Base-by-base conservation (phyloP, 495 filamentous ascomycete species). In the Platismatia glauca region DNA sequence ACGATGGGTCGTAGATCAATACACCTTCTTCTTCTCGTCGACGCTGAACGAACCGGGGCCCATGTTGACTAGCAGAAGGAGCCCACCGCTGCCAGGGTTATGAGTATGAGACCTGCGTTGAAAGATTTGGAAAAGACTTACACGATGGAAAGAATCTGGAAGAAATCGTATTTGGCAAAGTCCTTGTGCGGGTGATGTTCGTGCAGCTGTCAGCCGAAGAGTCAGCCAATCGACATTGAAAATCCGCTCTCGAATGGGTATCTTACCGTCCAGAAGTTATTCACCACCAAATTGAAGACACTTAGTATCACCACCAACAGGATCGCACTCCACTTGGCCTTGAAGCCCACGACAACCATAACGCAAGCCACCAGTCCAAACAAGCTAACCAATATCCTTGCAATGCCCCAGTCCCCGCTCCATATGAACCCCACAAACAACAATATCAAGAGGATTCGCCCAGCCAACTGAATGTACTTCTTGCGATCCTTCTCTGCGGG, bases 21-120 rank as follows among this genome's bases (percentile, higher is more conserved):
- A 98, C 65, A 98, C 94, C 83, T 98, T 98, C 87, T 98, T 98
- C 87, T 98, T 98, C 83, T 97, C 95, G 74, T 98, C 94, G 76
- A 98, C 90, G 74, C 89, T 95, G 78, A 97, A 87, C 76, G 96
- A 89, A 55, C 94, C 94, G 16, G 94, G 95, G 60, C 94, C 94
- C 86, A 93, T 97, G 84, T 98, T 98, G 75, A 96, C 90, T 60
- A 98, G 82, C 62, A 98, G 86, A 55, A 98, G 80, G 55, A 98
- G 86, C 70, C 94, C 94, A 61, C 94, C 94, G 64, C 86, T 89
- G 57, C 38, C 27, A 12, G 33, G 7, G 16, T 20, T 41, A 6
- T 61, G 72, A 65, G 50, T 20, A 31, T 52, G 48, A 15, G 18
- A 2, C 20, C 37, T 22, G n/a, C 41, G 33, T 2, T 52, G 20